Base-by-base conservation (phyloP, 768 basidiomycete species). In the Gautieria morchelliformis region DNA sequence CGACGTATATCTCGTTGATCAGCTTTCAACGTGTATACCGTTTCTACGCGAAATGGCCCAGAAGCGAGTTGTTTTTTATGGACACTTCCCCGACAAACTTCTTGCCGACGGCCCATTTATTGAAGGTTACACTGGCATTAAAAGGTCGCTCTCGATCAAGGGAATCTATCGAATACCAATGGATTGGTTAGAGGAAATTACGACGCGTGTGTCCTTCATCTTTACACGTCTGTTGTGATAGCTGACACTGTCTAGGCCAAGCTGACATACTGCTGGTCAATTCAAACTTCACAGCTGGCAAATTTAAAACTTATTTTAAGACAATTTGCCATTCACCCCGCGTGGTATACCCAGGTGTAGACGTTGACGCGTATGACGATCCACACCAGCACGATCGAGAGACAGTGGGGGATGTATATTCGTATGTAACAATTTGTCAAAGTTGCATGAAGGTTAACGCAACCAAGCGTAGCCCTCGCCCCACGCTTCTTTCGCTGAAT, bases 331-430 rank as follows among this genome's bases (percentile, higher is more conserved):
- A 74, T 24, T 73, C 70, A 0, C 91, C 87, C 3, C 76, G 74
- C 40, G 85, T 96, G n/a, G 84, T 97, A n/a, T 93, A 97, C 67
- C 96, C 96, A 1, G 93, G 93, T 0, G 93, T 99, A 59, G 93
- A 96, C 62, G 72, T 91, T 17, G 71, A 78, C 3, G 83, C 84
- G 0, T 97, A 95, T 63, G 79, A 78, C 2, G 22, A 48, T 11
- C 17, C 56, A 11, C 37, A 35, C 37, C 17, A 46, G 32, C 27
- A 24, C 39, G 57, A 41, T 11, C 33, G 33, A n/a, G 67, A 52
- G 44, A 24, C 32, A 17, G 27, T 58, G 20, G 55, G 57, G 30
- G 51, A 58, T 51, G 32, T 64, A n/a, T 44, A 42, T 30, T 59
- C 59, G 63, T 62, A 53, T 49, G 63, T 59, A 15, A 19, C 20